phyloP scores from a whole-genome alignment of 306 rosid species.

The Gastrolobium bilobum region DNA sequence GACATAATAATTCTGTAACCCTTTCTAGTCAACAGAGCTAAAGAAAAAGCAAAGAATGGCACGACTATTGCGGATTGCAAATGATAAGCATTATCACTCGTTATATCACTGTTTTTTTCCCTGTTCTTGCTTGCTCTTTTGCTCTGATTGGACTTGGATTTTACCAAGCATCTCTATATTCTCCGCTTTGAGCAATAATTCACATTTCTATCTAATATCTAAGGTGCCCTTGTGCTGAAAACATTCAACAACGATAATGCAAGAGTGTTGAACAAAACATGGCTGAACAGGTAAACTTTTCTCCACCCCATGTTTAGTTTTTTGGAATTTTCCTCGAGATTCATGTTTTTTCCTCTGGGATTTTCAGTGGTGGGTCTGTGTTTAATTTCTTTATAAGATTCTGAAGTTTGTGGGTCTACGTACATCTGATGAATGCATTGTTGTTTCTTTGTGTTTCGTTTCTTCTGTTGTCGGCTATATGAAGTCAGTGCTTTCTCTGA shows the following conservation, averaged over 20 bases:
- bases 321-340: conserved; percentile 53
- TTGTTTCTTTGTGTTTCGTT: conserved; percentile 36
- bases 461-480: conserved; percentile 40
- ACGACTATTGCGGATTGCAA: conserved; percentile 15
- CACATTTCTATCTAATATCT: conserved; percentile 34
- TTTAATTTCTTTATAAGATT: conserved; percentile 20
- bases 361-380: conserved; percentile 43
- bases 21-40: conserved; percentile 61
- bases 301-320: conserved; percentile 46
- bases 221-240: conserved; percentile 40
- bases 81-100: conserved; percentile 51
- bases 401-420: conserved; percentile 52
- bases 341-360: conserved; percentile 23
- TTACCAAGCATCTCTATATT: conserved; percentile 25
- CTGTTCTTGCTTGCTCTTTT: conserved; percentile 3
- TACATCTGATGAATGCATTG: conserved; percentile 6
- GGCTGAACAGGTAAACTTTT: conserved; percentile 74
- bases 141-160: conserved; percentile 18
- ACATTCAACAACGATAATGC: not conserved
- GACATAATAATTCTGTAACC: conserved; percentile 59
- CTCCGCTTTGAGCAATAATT: conserved; percentile 34
- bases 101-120: conserved; percentile 45
- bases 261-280: conserved; percentile 43
- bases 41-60: conserved; percentile 46
- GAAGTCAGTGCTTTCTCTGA: conserved; percentile 20